Conservation (phyloP, 2,329 filamentous ascomycete species). For the Talaromyces sp. region DNA sequence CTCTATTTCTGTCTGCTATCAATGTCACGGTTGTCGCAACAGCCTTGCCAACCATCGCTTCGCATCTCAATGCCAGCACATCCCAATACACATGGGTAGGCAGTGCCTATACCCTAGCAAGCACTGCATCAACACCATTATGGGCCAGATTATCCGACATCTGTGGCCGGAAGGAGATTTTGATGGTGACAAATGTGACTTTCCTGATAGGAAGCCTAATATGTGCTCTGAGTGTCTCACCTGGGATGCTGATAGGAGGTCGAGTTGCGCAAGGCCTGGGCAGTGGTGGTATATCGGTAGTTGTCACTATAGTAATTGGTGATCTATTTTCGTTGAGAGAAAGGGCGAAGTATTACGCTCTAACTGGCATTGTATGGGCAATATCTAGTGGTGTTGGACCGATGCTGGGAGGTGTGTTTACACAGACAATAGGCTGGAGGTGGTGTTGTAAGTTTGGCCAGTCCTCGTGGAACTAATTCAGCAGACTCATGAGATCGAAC, state of each 20-base stretch:
- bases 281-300: slow-evolving; percentile 44
- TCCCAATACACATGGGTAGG: slow-evolving; percentile 49
- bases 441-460: slow-evolving; percentile 42
- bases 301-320: slow-evolving; percentile 47
- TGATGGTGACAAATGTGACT: slow-evolving; percentile 45
- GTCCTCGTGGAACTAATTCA: not conserved
- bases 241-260: slow-evolving; percentile 46
- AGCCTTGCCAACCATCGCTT: slow-evolving; percentile 51
- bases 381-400: slow-evolving; percentile 47
- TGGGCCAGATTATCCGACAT: slow-evolving; percentile 47
- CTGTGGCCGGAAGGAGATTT: slow-evolving; percentile 52
- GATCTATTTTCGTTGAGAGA: slow-evolving; percentile 47
- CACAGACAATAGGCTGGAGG: slow-evolving; percentile 39
- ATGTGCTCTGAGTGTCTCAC: slow-evolving; percentile 43
- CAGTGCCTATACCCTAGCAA: slow-evolving; percentile 47
- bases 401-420: slow-evolving; percentile 30
- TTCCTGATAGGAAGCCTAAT: slow-evolving; percentile 52
- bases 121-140: slow-evolving; percentile 33
- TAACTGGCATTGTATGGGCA: slow-evolving; percentile 46
- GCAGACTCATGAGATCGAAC: not conserved
- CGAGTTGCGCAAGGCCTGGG: slow-evolving; percentile 48
- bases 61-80: slow-evolving; percentile 45
- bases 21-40: slow-evolving; percentile 51
- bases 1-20: slow-evolving; percentile 20
- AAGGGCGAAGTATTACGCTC: slow-evolving; percentile 42